These are phyloP conservation scores for Rhizomucor miehei DNA, from an alignment of 371 early-diverging fungal genomes.

Conservation along the genomic window DNA sequence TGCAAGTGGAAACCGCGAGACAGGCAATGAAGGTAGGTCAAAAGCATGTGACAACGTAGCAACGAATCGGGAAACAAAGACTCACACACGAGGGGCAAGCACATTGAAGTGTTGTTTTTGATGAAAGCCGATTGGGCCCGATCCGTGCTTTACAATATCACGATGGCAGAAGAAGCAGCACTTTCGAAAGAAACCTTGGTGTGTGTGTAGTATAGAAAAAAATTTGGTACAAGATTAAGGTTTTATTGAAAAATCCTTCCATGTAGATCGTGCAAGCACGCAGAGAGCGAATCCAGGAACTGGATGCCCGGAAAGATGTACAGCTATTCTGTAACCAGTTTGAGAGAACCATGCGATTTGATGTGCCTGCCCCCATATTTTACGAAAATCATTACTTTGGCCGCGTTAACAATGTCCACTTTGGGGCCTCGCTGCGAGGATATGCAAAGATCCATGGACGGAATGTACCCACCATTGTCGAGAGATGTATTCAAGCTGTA, in stretches of 20 bases:
- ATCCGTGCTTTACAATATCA: constrained; percentile 4
- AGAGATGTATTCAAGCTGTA: constrained; percentile 55
- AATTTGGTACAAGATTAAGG: no score
- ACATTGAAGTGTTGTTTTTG: constrained; percentile 7
- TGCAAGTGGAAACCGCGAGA: neutral
- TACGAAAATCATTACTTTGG: constrained; percentile 50
- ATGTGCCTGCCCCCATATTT: constrained; percentile 39
- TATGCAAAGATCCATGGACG: constrained; percentile 39
- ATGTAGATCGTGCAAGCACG: no score
- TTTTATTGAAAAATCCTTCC: no score
- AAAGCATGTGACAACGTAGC: no score
- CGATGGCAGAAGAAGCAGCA: constrained; percentile 4
- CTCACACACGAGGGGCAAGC: neutral
- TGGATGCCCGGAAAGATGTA: constrained; percentile 30
- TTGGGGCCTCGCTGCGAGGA: constrained; percentile 49
- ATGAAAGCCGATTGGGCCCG: constrained; percentile 7
- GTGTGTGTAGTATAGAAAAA: neutral
- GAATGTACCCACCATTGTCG: constrained; percentile 50
- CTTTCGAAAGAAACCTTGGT: constrained; percentile 8
- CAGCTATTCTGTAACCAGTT: constrained; percentile 20
- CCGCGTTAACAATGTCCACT: constrained; percentile 44
- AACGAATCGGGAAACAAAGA: neutral
- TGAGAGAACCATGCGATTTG: neutral
- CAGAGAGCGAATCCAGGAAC: constrained; percentile 15
- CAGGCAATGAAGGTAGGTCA: neutral